phyloP scores from a whole-genome alignment of 176 grass and related monocot species.

The Carex kokanica region DNA sequence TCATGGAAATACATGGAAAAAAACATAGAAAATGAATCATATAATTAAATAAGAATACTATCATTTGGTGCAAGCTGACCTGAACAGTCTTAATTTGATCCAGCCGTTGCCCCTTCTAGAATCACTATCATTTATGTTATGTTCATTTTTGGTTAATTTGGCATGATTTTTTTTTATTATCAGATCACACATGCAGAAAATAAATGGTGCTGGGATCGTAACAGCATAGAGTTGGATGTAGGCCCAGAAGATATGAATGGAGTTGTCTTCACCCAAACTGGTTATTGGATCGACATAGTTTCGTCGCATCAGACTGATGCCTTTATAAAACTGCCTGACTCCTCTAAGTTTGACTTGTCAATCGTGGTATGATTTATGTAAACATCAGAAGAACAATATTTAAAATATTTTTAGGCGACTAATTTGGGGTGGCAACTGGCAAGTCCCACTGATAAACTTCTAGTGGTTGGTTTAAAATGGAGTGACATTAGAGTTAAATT shows the following conservation, averaged over 20 bases:
- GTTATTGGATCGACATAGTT: conserved; percentile 80
- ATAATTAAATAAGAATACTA: background rate
- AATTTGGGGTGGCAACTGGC: conserved; percentile 12
- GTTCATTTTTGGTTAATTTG: background rate
- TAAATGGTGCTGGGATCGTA: conserved; percentile 90
- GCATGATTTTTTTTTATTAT: background rate
- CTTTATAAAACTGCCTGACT: conserved; percentile 65
- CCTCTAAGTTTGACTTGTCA: conserved; percentile 67
- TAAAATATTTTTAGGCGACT: conserved; percentile 18
- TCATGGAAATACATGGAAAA: background rate
- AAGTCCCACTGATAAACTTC: conserved; percentile 18
- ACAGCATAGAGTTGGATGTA: conserved; percentile 62
- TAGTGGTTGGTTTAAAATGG: background rate
- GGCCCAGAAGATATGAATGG: conserved; percentile 69
- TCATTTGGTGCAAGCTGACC: background rate
- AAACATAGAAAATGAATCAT: background rate
- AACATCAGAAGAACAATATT: background rate
- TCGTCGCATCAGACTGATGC: conserved; percentile 81
- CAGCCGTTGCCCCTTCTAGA: background rate
- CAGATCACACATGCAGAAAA: conserved; percentile 64
- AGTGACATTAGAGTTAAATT: background rate
- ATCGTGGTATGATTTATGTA: conserved; percentile 56
- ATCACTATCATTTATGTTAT: background rate
- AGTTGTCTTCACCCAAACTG: conserved; percentile 82
- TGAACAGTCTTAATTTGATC: background rate